Evolutionary conservation across 2,329 filamentous ascomycete genomes (phyloP), one percentile per base, ranked within the genome.

Genomic region (Clonostachys chloroleuca): DNA sequence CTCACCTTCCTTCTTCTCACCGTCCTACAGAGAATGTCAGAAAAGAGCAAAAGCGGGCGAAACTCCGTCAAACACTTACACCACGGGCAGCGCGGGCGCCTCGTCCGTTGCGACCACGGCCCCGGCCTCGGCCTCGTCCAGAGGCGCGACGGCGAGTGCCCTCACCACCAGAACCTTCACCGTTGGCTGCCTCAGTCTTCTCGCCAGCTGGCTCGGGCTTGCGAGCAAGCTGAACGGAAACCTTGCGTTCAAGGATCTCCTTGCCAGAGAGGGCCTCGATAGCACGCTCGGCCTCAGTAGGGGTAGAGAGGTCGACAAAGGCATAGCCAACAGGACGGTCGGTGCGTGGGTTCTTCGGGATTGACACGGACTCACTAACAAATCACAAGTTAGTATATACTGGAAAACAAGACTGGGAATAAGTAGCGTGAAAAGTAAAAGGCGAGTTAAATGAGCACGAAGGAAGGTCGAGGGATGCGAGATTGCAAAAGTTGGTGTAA

Each of bases 311-410:
- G 67, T 97, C 94, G 69, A 99, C 94, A 69, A 99, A 99, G 67
- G 94, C 94, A 73, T 97, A 99, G 66, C 94, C 94, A 69, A 99
- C 94, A 56, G 94, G 92, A 68, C 94, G 92, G 74, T 91, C 92
- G 74, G 92, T 99, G 72, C 94, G 92, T 67, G 94, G 94, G 81
- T 99, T 97, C 83, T 95, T 96, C 59, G 94, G 94, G 73, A 99
- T 99, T 61, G 94, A 97, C 71, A 92, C 92, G 72, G 90, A 95
- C 81, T 99, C 94, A 74, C 94, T 97, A 64, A 49, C 57, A 39
- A n/a, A 49, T 30, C 34, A 33, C 40, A 43, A 46, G 49, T 59
- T 52, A 62, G 65, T 74, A 54, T 12, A 46, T 44, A 34, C 18
- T 40, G 20, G 18, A 24, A 18, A 9, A 34, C n/a, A 47, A 18